phyloP scores from a whole-genome alignment of 331 rosid genomes.

The Spiraea crenata region DNA sequence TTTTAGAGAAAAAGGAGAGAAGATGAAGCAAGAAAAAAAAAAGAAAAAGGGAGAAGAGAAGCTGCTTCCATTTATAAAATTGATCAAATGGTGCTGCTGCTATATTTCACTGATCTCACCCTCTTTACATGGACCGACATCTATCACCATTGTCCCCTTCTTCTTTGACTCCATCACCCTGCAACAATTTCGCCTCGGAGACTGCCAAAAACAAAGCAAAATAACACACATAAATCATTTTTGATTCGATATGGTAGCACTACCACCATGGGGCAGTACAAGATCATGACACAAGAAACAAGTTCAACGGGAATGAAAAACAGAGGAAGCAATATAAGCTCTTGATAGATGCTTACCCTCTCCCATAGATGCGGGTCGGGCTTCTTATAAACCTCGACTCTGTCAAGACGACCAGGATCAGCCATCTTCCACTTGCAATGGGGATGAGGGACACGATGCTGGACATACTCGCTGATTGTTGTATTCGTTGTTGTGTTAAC shows the following conservation, averaged over 20 bases:
- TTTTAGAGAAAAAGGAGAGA: neutral
- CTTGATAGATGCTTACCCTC: constrained; percentile 53
- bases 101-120: constrained; percentile 68
- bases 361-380: constrained; percentile 84
- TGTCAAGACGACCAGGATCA: constrained; percentile 55
- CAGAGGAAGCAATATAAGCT: constrained; percentile 1
- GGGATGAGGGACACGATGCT: constrained; percentile 62
- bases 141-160: constrained; percentile 57
- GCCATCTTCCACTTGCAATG: constrained; percentile 80
- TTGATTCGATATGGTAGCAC: neutral
- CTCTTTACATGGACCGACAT: constrained; percentile 71
- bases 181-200: constrained; percentile 96
- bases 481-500: constrained; percentile 38
- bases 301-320: neutral
- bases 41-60: constrained; percentile 3
- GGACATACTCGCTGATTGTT: constrained; percentile 53
- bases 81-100: neutral
- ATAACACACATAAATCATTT: constrained; percentile 7
- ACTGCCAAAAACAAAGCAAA: constrained; percentile 40
- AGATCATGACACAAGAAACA: neutral
- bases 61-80: constrained; percentile 14
- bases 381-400: constrained; percentile 58
- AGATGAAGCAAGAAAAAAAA: neutral
- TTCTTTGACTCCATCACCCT: constrained; percentile 53
- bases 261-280: no score